Evolutionary conservation across 441 rosid species (phyloP), one percentile per base, ranked within the genome.

Genomic region (Kokia cookei): DNA sequence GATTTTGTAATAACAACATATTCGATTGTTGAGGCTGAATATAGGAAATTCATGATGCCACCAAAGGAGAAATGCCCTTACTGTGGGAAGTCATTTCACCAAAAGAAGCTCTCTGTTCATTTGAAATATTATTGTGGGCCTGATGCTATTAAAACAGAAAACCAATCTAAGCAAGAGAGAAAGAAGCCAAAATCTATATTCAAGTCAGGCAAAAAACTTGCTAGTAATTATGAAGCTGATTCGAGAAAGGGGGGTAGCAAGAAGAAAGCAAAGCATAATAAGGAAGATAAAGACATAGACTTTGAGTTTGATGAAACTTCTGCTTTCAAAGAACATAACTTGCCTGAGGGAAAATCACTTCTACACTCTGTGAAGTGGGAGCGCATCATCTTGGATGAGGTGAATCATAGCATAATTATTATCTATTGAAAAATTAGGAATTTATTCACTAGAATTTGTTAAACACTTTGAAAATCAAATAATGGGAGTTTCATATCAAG

Each of bases 1-100:
- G 99, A 96, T 86, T 96, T 96, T 81, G 93, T 96, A 15, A 80
- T 93, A 79, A 93, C 99, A 32, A 96, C 99, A 17, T 96, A 96
- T 70, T 85, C 94, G 59, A 89, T 82, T 15, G 92, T 90, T 77
- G 98, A 96, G 89, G 77, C 80, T 70, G 98, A 91, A 65, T 96
- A 80, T 76, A 89, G 99, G 85, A 96, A 81, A 80, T 47, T 76
- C 77, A 79, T 89, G 79, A 89, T 92, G 98, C 86, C 89, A 13
- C 90, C 96, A 48, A 95, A 88, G 83, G 77, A 71, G 76, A 84
- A 79, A 73, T 96, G 99, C 82, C 17, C 7, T 19, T 88, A 85
- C 59, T 96, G 98, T 82, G 86, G 83, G 74, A 93, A 88, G 83
- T 72, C 83, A 68, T 90, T 84, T 77, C 76, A 89, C 63, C 85